Evolutionary conservation across 2,329 filamentous ascomycete species (phyloP).

Genomic region (Xylariaceae sp.): DNA sequence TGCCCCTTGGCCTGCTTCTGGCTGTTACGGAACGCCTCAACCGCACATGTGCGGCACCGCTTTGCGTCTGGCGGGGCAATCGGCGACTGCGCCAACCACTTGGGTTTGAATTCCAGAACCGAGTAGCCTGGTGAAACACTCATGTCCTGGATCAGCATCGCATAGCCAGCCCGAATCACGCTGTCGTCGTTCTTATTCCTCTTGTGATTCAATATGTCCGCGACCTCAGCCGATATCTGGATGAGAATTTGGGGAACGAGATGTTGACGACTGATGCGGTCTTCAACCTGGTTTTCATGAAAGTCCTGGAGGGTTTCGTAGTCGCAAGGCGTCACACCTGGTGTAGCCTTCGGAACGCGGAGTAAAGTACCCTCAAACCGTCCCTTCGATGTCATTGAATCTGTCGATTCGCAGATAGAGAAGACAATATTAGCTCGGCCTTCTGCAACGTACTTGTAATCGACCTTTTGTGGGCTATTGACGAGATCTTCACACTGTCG

Average conservation of each 20-base stretch:
- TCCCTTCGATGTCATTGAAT: slow-evolving; percentile 40
- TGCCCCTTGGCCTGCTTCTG: slow-evolving; percentile 49
- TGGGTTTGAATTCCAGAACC: slow-evolving; percentile 80
- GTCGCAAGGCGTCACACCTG: slow-evolving; percentile 55
- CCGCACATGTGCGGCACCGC: slow-evolving; percentile 78
- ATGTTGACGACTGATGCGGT: slow-evolving; percentile 47
- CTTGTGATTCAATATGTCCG: slow-evolving; percentile 61
- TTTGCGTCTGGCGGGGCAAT: slow-evolving; percentile 68
- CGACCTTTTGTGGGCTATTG: slow-evolving; percentile 29
- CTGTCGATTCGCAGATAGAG: slow-evolving; percentile 55
- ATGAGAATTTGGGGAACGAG: slow-evolving; percentile 44
- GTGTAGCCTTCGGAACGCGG: slow-evolving; percentile 63
- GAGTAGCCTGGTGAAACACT: slow-evolving; percentile 48
- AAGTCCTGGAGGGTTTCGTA: slow-evolving; percentile 51
- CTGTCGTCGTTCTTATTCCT: slow-evolving; percentile 48
- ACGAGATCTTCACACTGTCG: slow-evolving; percentile 33
- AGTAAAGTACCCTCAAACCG: slow-evolving; percentile 57
- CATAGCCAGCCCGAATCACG: slow-evolving; percentile 64
- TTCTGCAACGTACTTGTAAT: slow-evolving; percentile 61
- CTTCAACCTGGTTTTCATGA: slow-evolving; percentile 62
- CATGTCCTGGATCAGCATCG: slow-evolving; percentile 79
- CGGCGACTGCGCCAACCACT: slow-evolving; percentile 81
- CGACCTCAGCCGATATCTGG: slow-evolving; percentile 41
- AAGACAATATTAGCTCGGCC: slow-evolving; percentile 82
- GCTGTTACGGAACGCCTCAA: slow-evolving; percentile 53